Evolutionary conservation across 129 eudicot species (phyloP).

Genomic region (Helichrysum umbraculigerum): DNA sequence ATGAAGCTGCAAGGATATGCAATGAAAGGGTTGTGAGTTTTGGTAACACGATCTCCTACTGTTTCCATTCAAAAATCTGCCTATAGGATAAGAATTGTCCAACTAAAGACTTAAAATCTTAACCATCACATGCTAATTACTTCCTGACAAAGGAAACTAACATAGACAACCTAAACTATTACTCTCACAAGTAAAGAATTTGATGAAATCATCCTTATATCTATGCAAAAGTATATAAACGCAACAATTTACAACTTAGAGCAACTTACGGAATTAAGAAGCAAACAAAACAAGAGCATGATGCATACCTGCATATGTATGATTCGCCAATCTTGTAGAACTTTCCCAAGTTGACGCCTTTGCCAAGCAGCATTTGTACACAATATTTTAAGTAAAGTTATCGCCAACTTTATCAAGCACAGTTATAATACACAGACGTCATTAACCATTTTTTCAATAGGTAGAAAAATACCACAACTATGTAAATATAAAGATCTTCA

Average conservation of each 20-base stretch:
- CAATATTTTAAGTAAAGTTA: constrained; percentile 69
- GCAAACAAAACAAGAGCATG: not conserved
- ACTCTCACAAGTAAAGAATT: not conserved
- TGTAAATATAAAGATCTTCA: constrained; percentile 24
- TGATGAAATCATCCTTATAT: not conserved
- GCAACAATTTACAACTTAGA: constrained; percentile 6
- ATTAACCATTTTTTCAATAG: constrained; percentile 13
- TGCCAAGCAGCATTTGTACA: constrained; percentile 97
- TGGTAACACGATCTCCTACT: not conserved
- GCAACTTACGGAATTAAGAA: constrained; percentile 3
- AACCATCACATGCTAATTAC: not conserved
- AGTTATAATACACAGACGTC: constrained; percentile 8
- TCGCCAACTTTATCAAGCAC: constrained; percentile 56
- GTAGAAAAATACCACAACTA: not conserved
- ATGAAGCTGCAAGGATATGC: constrained; percentile 12
- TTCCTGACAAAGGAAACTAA: not conserved
- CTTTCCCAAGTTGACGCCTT: constrained; percentile 96
- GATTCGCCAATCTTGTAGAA: constrained; percentile 94
- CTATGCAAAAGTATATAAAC: not conserved
- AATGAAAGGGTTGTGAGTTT: not conserved
- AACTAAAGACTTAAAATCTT: not conserved
- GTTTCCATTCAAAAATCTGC: not conserved
- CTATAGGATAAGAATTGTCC: not conserved
- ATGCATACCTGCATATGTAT: constrained; percentile 73
- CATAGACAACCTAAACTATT: not conserved